Base-by-base conservation (phyloP, 2,329 filamentous ascomycete genomes). In the Fusarium aywerte region DNA sequence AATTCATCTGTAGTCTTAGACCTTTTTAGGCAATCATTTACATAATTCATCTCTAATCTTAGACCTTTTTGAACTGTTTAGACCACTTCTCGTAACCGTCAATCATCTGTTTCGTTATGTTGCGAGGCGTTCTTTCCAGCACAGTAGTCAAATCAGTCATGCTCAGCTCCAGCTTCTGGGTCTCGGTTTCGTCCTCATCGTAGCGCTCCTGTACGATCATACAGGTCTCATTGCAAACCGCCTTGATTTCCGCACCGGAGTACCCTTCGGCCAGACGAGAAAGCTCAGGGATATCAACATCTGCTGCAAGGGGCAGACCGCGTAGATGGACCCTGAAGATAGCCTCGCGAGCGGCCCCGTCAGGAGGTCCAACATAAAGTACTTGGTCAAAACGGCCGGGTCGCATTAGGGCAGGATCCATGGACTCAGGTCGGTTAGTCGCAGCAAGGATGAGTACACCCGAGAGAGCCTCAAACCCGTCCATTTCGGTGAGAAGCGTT, bases 401-500 rank as follows among this genome's bases (percentile, higher is more conserved):
- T 1, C 95, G 88, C 75, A 97, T 87, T 32, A 98, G 84, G 1
- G 95, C 95, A 1, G 92, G 87, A 75, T 98, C 95, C 20, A 98
- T 86, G 3, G 90, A 85, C 73, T 97, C 91, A 0, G 95, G 95
- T 52, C 92, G 89, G 79, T 98, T 98, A 0, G 95, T 98, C 4
- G 95, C 95, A 0, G 92, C 95, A 18, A 98, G 87, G 15, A 97
- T 90, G 60, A 96, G 86, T 1, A 98, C 93, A 58, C 92, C 92
- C 54, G 90, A 90, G 20, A 96, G 83, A 36, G 90, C 84, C 77
- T 97, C 93, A 70, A 97, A 97, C 44, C 95, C 95, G 75, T 97
- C 95, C 91, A 98, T 96, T 76, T 97, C 95, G 62, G 93, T 97
- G 7, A 98, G 85, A 27, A 98, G 81, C 3, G 94, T 96, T 1